Evolutionary conservation across 176 grass and related monocot genomes (phyloP).

Genomic region (Oryza coarctata): DNA sequence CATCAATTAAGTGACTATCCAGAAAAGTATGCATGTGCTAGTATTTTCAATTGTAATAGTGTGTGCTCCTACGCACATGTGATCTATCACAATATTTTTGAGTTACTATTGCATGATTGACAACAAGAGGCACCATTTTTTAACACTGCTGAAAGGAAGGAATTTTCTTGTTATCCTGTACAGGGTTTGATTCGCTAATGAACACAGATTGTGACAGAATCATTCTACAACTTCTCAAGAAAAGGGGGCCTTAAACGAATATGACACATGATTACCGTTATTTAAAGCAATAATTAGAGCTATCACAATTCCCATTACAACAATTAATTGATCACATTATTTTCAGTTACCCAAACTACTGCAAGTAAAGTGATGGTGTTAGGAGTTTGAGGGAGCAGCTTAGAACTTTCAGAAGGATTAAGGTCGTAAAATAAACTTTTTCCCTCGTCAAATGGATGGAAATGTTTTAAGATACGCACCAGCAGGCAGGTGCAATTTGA

Average conservation of each 20-base stretch:
- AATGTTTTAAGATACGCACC: constrained; percentile 46
- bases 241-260: not conserved
- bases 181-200: not conserved
- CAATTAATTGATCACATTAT: not conserved
- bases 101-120: constrained; percentile 5
- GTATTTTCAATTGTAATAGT: not conserved
- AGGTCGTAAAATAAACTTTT: not conserved
- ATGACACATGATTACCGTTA: not conserved
- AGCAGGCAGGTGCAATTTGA: constrained; percentile 58
- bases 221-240: constrained; percentile 11
- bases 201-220: not conserved
- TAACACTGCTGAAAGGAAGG: not conserved
- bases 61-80: not conserved
- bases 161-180: not conserved
- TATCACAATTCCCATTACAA: not conserved
- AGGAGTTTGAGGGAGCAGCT: not conserved
- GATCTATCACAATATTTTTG: not conserved
- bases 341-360: not conserved
- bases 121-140: not conserved
- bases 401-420: not conserved
- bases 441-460: not conserved
- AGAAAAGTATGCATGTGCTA: not conserved
- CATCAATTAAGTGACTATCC: not conserved
- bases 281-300: not conserved
- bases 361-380: not conserved